Evolutionary conservation across 148 eudicot species (phyloP), one percentile per base, ranked within the genome.

Genomic region (Polygonum maritimum): DNA sequence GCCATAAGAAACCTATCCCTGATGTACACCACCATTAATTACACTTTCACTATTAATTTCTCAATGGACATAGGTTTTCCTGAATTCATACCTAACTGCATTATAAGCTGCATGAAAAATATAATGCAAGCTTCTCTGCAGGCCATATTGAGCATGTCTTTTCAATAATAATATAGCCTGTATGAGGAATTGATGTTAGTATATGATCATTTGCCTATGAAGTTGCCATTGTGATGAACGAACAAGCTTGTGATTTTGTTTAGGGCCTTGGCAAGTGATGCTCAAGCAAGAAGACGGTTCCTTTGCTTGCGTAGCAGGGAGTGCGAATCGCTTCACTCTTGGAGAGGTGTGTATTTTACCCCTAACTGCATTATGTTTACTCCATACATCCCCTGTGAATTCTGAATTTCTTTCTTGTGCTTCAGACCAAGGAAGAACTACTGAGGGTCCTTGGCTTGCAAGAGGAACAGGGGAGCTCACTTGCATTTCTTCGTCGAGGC

Each of bases 221-320:
- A 57, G 35, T 26, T 26, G 35, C 35, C 65, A 58, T 58, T 9
- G 35, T 58, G 33, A 33, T 3, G 4, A 3, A 40, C 33, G 41
- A 65, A 35, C 71, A 67, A 67, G 38, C 44, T 67, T 35, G 71
- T 67, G 71, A 67, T 36, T 67, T 67, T 31, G 2, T 77, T 76
- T 88, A 95, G 99, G 97, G 82, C 99, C 99, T 71, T 95, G 97
- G 99, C 99, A 95, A 80, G 99, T 95, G 86, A 95, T 95, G 99
- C 86, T 95, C 83, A 95, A 85, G 85, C 99, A 95, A 81, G 78
- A 85, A 62, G 97, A 95, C 80, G 92, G 89, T 79, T 92, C 99
- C 21, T 95, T 76, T 78, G 97, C 92, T 79, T 95, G 99, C 14
- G 92, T 95, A 54, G 99, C 98, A 6, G 97, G 92, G 85, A 92